Percentiles rank a stretch among this genome's conserved stretches.
Evolutionary conservation across 352 stramenopile species (phyloP).

Genomic region (Phytophthora nicotianae): DNA sequence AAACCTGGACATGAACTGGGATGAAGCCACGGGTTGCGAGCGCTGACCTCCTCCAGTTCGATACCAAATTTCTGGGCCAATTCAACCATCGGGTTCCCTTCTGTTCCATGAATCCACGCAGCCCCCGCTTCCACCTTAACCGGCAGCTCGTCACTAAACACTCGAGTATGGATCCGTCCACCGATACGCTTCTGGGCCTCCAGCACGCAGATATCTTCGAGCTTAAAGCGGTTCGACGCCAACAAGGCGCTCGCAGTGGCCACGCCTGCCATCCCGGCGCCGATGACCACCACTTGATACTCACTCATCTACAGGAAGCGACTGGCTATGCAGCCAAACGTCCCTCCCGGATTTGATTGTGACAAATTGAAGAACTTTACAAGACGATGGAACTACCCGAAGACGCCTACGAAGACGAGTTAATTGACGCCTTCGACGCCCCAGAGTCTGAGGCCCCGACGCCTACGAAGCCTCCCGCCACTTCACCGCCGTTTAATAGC

Average conservation of each 20-base stretch:
- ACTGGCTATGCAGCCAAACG: conserved; percentile 20
- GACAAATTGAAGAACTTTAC: conserved; percentile 15
- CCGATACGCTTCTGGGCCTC: conserved; percentile 53
- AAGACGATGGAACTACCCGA: conserved; percentile 31
- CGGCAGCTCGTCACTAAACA: conserved; percentile 43
- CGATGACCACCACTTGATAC: conserved; percentile 51
- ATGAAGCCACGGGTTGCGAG: conserved; percentile 63
- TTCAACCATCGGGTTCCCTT: conserved; percentile 42
- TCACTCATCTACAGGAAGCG: conserved; percentile 17
- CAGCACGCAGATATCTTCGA: conserved; percentile 46
- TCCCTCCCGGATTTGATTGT: conserved; percentile 12
- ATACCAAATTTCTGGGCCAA: conserved; percentile 47
- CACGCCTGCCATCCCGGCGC: conserved; percentile 52
- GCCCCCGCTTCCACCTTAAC: conserved; percentile 56
- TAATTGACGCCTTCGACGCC: conserved; percentile 77
- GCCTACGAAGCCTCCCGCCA: conserved; percentile 4
- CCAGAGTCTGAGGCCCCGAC: conserved; percentile 1
- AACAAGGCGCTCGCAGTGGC: conserved; percentile 45
- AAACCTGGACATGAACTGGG: conserved; percentile 50
- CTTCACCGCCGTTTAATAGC: conserved; percentile 1
- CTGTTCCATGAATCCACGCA: conserved; percentile 62
- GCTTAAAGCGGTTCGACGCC: conserved; percentile 25
- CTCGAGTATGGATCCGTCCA: conserved; percentile 47
- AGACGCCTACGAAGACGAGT: conserved; percentile 48
- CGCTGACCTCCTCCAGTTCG: conserved; percentile 47